A percentile compares a stretch with the other conserved stretches of the same genome.
These are phyloP conservation scores for Saccharomyces hybrid DNA, from an alignment of 1,139 yeast genomes.

Conservation along the genomic window DNA sequence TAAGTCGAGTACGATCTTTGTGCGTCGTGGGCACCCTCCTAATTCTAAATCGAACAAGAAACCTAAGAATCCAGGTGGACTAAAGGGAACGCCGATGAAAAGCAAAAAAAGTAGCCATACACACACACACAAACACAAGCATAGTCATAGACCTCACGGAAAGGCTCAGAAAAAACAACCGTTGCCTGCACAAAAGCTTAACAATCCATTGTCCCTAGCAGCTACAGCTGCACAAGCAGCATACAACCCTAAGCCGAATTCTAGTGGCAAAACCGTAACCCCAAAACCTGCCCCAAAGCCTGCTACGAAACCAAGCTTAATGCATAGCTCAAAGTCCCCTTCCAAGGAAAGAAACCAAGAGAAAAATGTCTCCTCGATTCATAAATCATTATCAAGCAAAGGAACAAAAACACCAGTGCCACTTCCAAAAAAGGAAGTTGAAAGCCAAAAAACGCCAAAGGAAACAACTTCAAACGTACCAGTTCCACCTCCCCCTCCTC, in stretches of 20 bases:
- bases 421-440: neutral
- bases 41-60: conserved; percentile 60
- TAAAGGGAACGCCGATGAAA: neutral
- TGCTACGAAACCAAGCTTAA: neutral
- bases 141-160: neutral
- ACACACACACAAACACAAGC: neutral
- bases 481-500: conserved; percentile 65
- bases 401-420: neutral
- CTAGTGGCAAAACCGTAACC: conserved; percentile 11
- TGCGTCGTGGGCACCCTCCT: conserved; percentile 71
- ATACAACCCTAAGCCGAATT: conserved; percentile 21
- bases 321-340: neutral
- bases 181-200: conserved; percentile 30
- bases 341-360: neutral
- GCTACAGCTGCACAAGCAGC: conserved; percentile 35
- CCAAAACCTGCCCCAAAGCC: conserved; percentile 7
- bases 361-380: neutral
- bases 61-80: conserved; percentile 38
- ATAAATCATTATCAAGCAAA: neutral
- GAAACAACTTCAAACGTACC: conserved; percentile 33
- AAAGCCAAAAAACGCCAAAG: conserved; percentile 15
- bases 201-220: conserved; percentile 23
- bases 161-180: conserved; percentile 27
- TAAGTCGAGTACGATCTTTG: conserved; percentile 83
- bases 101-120: neutral